Base-by-base conservation (phyloP, 2,329 filamentous ascomycete genomes). In the Bipolaris oryzae region DNA sequence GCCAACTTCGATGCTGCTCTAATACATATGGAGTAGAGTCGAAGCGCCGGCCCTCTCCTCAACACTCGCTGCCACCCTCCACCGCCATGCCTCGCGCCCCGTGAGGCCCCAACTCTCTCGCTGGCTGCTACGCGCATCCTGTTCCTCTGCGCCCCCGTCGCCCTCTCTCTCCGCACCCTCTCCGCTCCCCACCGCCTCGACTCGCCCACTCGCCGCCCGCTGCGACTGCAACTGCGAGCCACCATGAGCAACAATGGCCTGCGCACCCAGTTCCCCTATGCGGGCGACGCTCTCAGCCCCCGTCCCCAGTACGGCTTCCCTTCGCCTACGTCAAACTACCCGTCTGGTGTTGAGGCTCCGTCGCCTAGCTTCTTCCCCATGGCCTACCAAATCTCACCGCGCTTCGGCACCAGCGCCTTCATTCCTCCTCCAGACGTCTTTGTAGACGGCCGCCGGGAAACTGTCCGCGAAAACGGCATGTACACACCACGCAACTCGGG, bases 381-480 rank as follows among this genome's bases (percentile, higher is more conserved):
- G 70, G 70, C 71, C 57, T 74, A 74, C 68, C 70, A 72, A 50
- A 74, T 69, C 52, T 72, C 72, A 34, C 71, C 73, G 18, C 71
- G 71, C 25, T 76, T 74, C 49, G 72, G 69, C 41, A 66, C 72
- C 53, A 74, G 69, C 51, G 72, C 70, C 49, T 75, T 76, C 51
- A 72, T 77, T 3, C 74, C 74, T 16, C 73, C 73, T n/a, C 67
- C 73, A 35, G 71, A 77, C 35, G 73, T 77, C 52, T 74, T 77
- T 45, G 64, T 64, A 6, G 73, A 76, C 28, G 64, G 63, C 16
- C 68, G 68, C 57, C 65, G 66, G 50, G 70, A 68, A 28, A 65
- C 67, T 2, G 64, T 65, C 20, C 65, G 65, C 48, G 68, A 68
- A 38, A 65, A 65, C 28, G 70, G 68, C 50, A 47, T 59, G 9